These are phyloP conservation scores for Verticillium nubilum DNA, from an alignment of 2,329 filamentous ascomycete species.

Conservation along the genomic window DNA sequence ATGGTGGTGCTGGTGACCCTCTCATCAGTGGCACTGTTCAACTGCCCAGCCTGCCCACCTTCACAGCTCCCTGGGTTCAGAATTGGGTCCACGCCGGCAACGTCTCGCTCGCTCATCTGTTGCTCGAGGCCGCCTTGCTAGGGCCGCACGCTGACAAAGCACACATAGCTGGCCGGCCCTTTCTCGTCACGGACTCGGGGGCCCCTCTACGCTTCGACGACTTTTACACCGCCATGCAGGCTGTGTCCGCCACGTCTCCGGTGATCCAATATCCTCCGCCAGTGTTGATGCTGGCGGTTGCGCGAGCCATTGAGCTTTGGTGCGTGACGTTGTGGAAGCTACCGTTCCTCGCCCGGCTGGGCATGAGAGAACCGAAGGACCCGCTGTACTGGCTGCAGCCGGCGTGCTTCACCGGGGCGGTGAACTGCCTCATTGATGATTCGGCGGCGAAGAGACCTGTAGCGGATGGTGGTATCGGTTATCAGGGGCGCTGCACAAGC, in stretches of 20 bases:
- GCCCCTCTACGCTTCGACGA: constrained; percentile 35
- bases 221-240: constrained; percentile 27
- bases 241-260: constrained; percentile 24
- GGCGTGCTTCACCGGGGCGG: constrained; percentile 26
- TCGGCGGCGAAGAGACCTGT: constrained; percentile 26
- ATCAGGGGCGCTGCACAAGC: constrained; percentile 27
- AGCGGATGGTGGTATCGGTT: constrained; percentile 36
- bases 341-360: constrained; percentile 16
- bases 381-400: constrained; percentile 34
- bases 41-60: constrained; percentile 31
- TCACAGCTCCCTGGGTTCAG: constrained; percentile 38
- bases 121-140: constrained; percentile 45
- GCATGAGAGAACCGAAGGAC: constrained; percentile 25
- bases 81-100: constrained; percentile 46
- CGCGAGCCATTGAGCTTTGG: constrained; percentile 31
- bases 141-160: constrained; percentile 22
- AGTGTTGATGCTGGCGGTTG: constrained; percentile 27
- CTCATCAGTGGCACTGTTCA: constrained; percentile 31
- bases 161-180: constrained; percentile 38
- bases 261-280: constrained; percentile 25
- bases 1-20: constrained; percentile 40
- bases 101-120: constrained; percentile 47
- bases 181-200: constrained; percentile 44
- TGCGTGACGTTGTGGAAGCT: constrained; percentile 20
- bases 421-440: constrained; percentile 31